These are phyloP conservation scores for Bryoglossum gracile DNA, from an alignment of 495 filamentous ascomycete genomes.

Conservation along the genomic window DNA sequence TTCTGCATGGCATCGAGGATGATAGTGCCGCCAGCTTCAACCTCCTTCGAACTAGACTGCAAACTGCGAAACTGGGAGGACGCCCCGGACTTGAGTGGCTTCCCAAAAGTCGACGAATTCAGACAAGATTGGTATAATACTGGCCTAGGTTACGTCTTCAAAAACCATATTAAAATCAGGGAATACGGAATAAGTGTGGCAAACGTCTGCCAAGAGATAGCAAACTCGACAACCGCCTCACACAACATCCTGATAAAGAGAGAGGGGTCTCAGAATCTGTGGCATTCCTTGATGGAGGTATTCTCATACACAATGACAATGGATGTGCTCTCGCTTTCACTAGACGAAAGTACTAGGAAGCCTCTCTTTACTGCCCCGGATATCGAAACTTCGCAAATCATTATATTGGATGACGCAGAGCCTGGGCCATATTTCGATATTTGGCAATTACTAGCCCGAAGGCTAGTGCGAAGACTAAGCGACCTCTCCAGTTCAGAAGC, in stretches of 20 bases:
- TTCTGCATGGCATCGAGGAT: not conserved
- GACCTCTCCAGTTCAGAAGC: not conserved
- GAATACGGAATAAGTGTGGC: not conserved
- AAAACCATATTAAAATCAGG: not conserved
- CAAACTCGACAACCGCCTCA: not conserved
- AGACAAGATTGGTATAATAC: not conserved
- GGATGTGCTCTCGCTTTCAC: not conserved
- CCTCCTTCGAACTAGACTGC: not conserved
- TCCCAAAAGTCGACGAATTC: not conserved
- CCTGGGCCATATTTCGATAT: slow-evolving; percentile 5
- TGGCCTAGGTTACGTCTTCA: not conserved
- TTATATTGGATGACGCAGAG: not conserved
- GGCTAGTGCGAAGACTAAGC: not conserved
- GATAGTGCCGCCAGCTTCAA: not conserved
- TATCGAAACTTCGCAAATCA: not conserved
- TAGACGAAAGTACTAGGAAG: not conserved
- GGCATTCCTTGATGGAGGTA: slow-evolving; percentile 11
- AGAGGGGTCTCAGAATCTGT: not conserved
- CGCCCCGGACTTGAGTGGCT: not conserved
- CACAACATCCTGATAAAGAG: slow-evolving; percentile 1
- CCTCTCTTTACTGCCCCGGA: not conserved
- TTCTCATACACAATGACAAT: slow-evolving; percentile 1
- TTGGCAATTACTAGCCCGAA: slow-evolving; percentile 1
- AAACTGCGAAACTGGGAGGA: not conserved
- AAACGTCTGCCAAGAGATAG: not conserved